Percentiles rank a stretch among this genome's conserved stretches.
Evolutionary conservation across 805 yeast species (phyloP).

Genomic region (Saccharomycopsis sp.): DNA sequence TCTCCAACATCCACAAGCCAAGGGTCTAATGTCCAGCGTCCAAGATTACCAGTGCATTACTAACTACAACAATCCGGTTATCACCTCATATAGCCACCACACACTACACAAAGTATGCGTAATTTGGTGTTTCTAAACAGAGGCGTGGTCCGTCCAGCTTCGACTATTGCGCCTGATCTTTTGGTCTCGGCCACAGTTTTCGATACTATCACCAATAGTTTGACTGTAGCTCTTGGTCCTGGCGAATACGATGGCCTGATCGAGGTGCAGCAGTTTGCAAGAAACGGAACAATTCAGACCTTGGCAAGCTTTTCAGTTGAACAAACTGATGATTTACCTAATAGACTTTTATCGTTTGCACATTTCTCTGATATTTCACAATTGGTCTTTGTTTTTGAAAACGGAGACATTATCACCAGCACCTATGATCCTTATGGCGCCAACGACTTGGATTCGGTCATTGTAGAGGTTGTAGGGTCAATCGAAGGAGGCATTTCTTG

Average conservation of each 20-base stretch:
- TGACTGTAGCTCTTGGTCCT: constrained; percentile 60
- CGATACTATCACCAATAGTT: constrained; percentile 67
- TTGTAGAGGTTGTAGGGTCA: constrained; percentile 74
- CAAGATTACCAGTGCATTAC: no score
- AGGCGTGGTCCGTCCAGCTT: constrained; percentile 45
- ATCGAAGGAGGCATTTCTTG: constrained; percentile 69
- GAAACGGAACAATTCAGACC: constrained; percentile 49
- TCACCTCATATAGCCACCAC: background rate
- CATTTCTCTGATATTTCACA: constrained; percentile 69
- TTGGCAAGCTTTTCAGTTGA: constrained; percentile 57
- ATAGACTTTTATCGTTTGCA: constrained; percentile 39
- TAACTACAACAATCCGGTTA: background rate
- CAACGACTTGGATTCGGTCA: constrained; percentile 38
- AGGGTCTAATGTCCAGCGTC: no score
- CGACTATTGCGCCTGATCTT: constrained; percentile 60
- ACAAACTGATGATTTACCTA: constrained; percentile 29
- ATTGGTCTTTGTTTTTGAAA: constrained; percentile 56
- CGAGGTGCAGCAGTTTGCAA: constrained; percentile 74
- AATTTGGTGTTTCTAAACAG: constrained; percentile 47
- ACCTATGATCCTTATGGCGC: constrained; percentile 44
- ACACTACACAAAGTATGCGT: constrained; percentile 31
- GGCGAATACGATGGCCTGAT: constrained; percentile 43
- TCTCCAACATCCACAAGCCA: no score
- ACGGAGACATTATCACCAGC: constrained; percentile 72
- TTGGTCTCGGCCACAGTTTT: constrained; percentile 49